Evolutionary conservation across 1,284 basidiomycete species (phyloP).

Genomic region (Sanguinoderma infundibulare): DNA sequence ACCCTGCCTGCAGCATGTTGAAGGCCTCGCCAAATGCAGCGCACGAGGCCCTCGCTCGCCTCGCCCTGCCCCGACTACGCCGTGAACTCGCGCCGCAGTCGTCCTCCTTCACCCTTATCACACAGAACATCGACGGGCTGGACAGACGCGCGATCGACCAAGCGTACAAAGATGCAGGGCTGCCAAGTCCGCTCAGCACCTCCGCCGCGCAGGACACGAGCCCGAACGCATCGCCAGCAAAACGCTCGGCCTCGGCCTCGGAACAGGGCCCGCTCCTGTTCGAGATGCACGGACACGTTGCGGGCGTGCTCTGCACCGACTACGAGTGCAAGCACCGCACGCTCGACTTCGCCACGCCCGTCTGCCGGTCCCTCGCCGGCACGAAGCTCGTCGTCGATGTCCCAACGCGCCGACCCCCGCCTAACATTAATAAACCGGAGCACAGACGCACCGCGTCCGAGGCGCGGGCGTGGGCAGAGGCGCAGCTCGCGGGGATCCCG

Average conservation of each 20-base stretch:
- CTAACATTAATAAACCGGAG: background rate
- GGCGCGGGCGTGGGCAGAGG: constrained; percentile 18
- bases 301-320: constrained; percentile 54
- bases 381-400: constrained; percentile 49
- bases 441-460: constrained; percentile 8
- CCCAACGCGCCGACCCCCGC: background rate
- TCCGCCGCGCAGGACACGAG: background rate
- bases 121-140: constrained; percentile 70
- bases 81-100: constrained; percentile 43
- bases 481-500: constrained; percentile 5
- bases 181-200: background rate
- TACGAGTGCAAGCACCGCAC: constrained; percentile 44
- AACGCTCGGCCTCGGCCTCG: background rate
- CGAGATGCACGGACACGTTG: constrained; percentile 66
- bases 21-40: background rate
- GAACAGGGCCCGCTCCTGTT: constrained; percentile 37
- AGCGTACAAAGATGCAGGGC: background rate
- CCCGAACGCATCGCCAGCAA: background rate
- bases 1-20: background rate
- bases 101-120: constrained; percentile 54
- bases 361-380: constrained; percentile 52
- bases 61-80: constrained; percentile 24
- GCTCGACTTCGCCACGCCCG: constrained; percentile 47
- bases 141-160: constrained; percentile 6
- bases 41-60: background rate